Percentiles rank a stretch among this genome's conserved stretches.
These are phyloP conservation scores for Nothophytophthora sp. DNA, from an alignment of 352 stramenopile species.

Conservation along the genomic window DNA sequence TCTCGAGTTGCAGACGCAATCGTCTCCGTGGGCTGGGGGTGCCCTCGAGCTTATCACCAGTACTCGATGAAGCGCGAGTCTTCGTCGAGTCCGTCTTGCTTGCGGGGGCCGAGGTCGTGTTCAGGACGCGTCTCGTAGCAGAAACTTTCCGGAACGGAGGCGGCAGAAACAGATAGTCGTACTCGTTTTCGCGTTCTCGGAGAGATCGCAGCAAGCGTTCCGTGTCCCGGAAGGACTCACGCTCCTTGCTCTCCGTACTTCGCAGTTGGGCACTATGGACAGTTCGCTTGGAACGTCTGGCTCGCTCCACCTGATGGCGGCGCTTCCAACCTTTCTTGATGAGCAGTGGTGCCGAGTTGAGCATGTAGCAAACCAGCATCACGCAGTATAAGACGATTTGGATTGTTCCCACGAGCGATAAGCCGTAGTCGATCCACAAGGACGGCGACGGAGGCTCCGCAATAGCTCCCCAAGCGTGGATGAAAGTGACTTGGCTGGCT, in stretches of 20 bases:
- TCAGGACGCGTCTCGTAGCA: no score
- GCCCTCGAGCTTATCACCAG: not conserved
- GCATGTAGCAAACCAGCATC: conserved; percentile 59
- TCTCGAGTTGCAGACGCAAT: conserved; percentile 24
- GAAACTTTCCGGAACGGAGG: conserved; percentile 15
- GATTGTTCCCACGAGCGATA: conserved; percentile 52
- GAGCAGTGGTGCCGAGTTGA: conserved; percentile 65
- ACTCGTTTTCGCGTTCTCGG: conserved; percentile 61
- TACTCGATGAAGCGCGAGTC: not conserved
- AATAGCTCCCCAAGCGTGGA: conserved; percentile 14
- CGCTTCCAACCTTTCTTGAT: conserved; percentile 77
- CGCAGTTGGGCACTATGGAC: conserved; percentile 30
- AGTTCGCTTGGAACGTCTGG: conserved; percentile 42
- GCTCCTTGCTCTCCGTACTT: conserved; percentile 32
- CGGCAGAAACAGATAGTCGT: conserved; percentile 62
- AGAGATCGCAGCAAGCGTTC: conserved; percentile 61
- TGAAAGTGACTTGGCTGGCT: conserved; percentile 36
- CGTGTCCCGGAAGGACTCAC: conserved; percentile 62
- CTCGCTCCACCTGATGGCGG: conserved; percentile 42
- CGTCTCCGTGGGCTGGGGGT: not conserved
- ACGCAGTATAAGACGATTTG: conserved; percentile 50
- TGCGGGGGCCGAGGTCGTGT: not conserved
- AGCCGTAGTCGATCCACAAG: conserved; percentile 28
- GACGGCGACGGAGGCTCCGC: conserved; percentile 25
- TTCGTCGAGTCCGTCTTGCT: conserved; percentile 1